Percentiles rank a stretch among this genome's conserved stretches.
phyloP scores from a whole-genome alignment of 2,329 filamentous ascomycete genomes.

The Ceratocystis ficicola region DNA sequence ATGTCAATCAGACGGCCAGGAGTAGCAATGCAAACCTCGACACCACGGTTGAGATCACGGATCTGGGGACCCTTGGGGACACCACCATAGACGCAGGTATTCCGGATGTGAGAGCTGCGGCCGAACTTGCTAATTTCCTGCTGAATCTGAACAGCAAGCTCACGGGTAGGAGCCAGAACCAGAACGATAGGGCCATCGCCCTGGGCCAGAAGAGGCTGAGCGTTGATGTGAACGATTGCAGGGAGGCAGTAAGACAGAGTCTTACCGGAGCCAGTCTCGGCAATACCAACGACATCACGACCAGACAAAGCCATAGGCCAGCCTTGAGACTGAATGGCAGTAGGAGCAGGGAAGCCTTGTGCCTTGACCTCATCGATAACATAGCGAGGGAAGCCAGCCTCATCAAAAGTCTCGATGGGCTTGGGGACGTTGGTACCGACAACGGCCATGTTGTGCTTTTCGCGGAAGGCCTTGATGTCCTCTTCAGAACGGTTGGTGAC shows the following conservation, averaged over 20 bases:
- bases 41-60: conserved; percentile 82
- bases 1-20: conserved; percentile 97
- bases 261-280: conserved; percentile 98
- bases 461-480: conserved; percentile 82
- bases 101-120: conserved; percentile 92
- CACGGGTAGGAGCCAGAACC: conserved; percentile 89
- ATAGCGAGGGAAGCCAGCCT: conserved; percentile 92
- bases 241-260: conserved; percentile 96
- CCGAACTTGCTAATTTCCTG: conserved; percentile 98
- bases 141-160: conserved; percentile 96
- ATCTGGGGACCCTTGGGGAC: conserved; percentile 97
- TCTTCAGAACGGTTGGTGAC: conserved; percentile 61
- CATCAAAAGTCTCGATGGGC: conserved; percentile 93
- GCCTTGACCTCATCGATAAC: conserved; percentile 98
- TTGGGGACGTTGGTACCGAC: conserved; percentile 72
- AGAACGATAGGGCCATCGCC: conserved; percentile 95
- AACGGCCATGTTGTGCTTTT: conserved; percentile 71
- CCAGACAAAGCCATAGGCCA: conserved; percentile 99
- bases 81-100: conserved; percentile 98
- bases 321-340: conserved; percentile 93
- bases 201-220: conserved; percentile 86
- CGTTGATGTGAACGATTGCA: conserved; percentile 98
- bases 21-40: conserved; percentile 97
- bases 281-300: conserved; percentile 96
- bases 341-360: conserved; percentile 86